Evolutionary conservation across 2,329 filamentous ascomycete species (phyloP), one percentile per base, ranked within the genome.

Genomic region (Lecanicillium sp.): DNA sequence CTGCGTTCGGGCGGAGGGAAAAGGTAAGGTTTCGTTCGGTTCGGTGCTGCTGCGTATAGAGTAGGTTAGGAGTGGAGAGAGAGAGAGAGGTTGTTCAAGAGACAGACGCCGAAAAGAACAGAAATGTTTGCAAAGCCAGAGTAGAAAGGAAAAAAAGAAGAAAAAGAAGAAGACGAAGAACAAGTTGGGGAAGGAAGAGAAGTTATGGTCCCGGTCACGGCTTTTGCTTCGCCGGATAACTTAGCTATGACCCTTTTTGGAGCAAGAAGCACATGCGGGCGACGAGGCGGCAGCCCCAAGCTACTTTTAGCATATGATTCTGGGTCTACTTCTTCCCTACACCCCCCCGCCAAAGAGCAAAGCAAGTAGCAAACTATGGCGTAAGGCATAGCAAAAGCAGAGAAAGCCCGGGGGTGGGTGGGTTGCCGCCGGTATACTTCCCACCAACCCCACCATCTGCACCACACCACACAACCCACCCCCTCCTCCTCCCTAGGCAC

Each of bases 281-380:
- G 12, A 27, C 26, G 26, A 30, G 41, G 39, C 21, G 23, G 17
- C 44, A 44, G 14, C 35, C 26, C 26, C 21, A 30, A 44, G 26
- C 29, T 21, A 15, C 24, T 36, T 48, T 48, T 51, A 42, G 41
- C 50, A 51, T 51, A 51, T 49, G 50, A 51, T 51, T 49, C 50
- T 48, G 45, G 50, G 40, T 37, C 29, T 44, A 20, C 7, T 27
- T 26, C 12, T 23, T 17, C 21, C 6, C 36, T 23, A 17, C 36
- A 17, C 36, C 36, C 36, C 35, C 47, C 35, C 48, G 20, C 48
- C 44, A 30, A n/a, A n/a, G n/a, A n/a, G n/a, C n/a, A n/a, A 15
- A 12, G 23, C 15, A 15, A 35, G 19, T n/a, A n/a, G 26, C 33
- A 37, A 24, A 44, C 46, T 24, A 42, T 49, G 46, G 40, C 39